These are phyloP conservation scores for Persicaria maculosa DNA, from an alignment of 148 eudicot genomes.

Conservation along the genomic window DNA sequence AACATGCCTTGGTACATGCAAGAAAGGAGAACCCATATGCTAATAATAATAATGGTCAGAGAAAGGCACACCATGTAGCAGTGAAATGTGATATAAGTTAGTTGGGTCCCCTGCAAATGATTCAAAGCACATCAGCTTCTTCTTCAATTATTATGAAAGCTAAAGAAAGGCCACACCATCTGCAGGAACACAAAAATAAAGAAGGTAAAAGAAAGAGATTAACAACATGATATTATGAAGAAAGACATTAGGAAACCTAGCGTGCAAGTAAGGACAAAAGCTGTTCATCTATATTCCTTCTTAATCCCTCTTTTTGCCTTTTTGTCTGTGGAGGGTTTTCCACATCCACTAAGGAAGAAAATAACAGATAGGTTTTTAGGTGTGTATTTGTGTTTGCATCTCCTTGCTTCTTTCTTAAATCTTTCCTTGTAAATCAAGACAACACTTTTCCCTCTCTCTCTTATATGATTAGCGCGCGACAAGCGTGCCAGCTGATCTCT, in stretches of 20 bases:
- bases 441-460: neutral
- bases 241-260: slow-evolving; percentile 6
- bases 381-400: neutral
- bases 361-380: neutral
- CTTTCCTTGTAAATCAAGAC: slow-evolving; percentile 8
- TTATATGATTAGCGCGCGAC: slow-evolving; percentile 3
- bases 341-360: neutral
- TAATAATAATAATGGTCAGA: neutral
- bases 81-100: neutral
- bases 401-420: neutral
- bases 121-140: slow-evolving; percentile 3
- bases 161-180: neutral
- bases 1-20: too few species aligned
- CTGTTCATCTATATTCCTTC: slow-evolving; percentile 9
- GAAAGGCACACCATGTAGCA: neutral
- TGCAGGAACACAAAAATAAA: neutral
- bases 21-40: neutral
- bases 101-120: slow-evolving; percentile 10
- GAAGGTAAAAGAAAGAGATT: neutral
- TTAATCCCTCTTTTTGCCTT: slow-evolving; percentile 4
- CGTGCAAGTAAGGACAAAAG: slow-evolving; percentile 14
- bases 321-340: slow-evolving; percentile 10
- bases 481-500: slow-evolving; percentile 1
- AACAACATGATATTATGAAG: slow-evolving; percentile 2
- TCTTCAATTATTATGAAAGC: slow-evolving; percentile 1